phyloP scores from a whole-genome alignment of 177 flowering plant species.

The Vitis hybrid region DNA sequence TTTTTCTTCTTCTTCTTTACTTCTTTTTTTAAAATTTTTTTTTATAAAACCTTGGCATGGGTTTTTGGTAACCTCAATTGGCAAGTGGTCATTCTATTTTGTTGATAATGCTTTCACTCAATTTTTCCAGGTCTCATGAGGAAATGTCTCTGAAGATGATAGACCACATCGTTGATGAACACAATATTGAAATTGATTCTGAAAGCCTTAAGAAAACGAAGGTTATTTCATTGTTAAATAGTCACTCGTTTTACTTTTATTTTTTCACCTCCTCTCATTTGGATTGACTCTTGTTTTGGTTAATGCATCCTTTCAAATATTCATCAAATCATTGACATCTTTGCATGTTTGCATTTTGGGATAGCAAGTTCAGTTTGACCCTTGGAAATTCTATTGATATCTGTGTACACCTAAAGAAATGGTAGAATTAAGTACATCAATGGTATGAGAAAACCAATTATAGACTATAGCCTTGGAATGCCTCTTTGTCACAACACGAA shows the following conservation, averaged over 20 bases:
- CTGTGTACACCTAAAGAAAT: too few relatives aligned
- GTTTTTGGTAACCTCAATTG: too few relatives aligned
- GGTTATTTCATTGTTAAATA: constrained; percentile 27
- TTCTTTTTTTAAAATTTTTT: too few relatives aligned
- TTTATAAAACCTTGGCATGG: too few relatives aligned
- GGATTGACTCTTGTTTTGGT: neutral
- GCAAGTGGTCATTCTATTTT: too few relatives aligned
- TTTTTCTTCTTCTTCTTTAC: too few relatives aligned
- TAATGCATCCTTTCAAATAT: neutral
- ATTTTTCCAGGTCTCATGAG: constrained; percentile 63
- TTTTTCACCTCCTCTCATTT: neutral
- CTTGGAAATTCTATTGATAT: neutral
- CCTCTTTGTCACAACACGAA: too few relatives aligned
- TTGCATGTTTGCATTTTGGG: neutral
- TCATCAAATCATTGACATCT: neutral
- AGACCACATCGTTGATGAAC: constrained; percentile 67
- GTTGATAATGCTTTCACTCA: too few relatives aligned
- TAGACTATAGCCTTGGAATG: too few relatives aligned
- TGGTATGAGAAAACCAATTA: neutral
- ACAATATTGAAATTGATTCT: constrained; percentile 56
- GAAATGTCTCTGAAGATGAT: constrained; percentile 64
- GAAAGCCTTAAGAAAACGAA: constrained; percentile 49
- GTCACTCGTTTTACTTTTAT: neutral
- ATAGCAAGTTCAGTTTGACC: neutral
- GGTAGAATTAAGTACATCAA: neutral